Evolutionary conservation across 257 asterid genomes (phyloP), one percentile per base, ranked within the genome.

Genomic region (Gardenia jasminoides): DNA sequence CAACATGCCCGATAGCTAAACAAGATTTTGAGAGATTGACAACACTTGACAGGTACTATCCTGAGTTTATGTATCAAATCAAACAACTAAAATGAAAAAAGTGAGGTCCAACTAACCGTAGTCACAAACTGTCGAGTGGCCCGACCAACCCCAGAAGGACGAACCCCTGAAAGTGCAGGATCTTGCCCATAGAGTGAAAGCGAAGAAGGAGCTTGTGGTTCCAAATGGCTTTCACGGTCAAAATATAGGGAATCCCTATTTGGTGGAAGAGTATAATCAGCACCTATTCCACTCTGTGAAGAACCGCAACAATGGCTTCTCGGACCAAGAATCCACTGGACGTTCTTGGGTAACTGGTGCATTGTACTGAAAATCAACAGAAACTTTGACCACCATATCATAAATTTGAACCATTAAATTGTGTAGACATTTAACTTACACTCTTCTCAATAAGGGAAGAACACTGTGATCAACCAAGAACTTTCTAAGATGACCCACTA

Each of bases 401-500:
- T 47, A 76, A 56, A 80, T 67, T 75, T 13, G n/a, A 20, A 77
- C 69, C 33, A 65, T 13, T 36, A 74, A 58, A 72, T 41, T 54
- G 19, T 31, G 48, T 36, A n/a, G 30, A 66, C 71, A 20, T 36
- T n/a, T 20, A 44, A 84, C 94, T 90, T 85, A 91, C 97, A 79
- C 79, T 88, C 84, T 92, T 91, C 87, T 92, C 97, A 94, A 91
- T 65, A 94, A 81, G 33, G 98, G 97, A 70, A 94, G 88, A 80
- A 94, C 90, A 64, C 88, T 89, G 24, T 90, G 97, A 89, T 92
- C 97, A 68, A 94, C 96, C 86, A 94, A 80, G 76, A 94, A 94
- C 84, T 90, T 92, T 77, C 98, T 90, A 76, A 94, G 89, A 69
- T 90, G 97, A 54, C 89, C 85, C 66, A 94, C 86, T 39, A 92